These are phyloP conservation scores for Lyophyllum decastes DNA, from an alignment of 768 basidiomycete genomes.

Conservation along the genomic window DNA sequence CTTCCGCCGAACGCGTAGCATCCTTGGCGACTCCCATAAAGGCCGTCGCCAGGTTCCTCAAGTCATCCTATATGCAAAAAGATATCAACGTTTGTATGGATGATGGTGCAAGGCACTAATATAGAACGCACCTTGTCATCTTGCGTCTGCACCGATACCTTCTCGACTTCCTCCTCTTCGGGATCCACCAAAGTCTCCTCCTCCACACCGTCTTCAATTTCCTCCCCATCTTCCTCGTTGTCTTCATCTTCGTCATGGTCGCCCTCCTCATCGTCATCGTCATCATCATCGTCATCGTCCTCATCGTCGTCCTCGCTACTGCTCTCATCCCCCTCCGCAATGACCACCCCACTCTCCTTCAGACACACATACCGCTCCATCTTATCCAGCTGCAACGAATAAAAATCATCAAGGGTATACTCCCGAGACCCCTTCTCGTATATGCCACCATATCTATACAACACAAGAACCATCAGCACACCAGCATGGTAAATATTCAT, in stretches of 20 bases:
- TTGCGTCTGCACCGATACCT: conserved; percentile 23
- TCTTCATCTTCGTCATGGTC: conserved; percentile 42
- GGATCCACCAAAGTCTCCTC: conserved; percentile 1
- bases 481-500: not conserved
- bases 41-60: conserved; percentile 36
- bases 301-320: conserved; percentile 65
- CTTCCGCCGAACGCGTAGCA: conserved; percentile 62
- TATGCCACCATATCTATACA: conserved; percentile 80
- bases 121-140: conserved; percentile 18
- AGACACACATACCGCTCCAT: conserved; percentile 77
- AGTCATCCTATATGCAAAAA: conserved; percentile 25
- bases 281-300: conserved; percentile 58
- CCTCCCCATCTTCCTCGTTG: conserved; percentile 28
- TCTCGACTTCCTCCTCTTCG: conserved; percentile 2
- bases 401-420: conserved; percentile 89
- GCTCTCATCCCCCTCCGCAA: conserved; percentile 62
- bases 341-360: conserved; percentile 62
- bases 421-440: conserved; percentile 81
- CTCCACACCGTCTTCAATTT: conserved; percentile 24
- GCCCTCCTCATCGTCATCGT: conserved; percentile 51
- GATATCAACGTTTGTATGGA: not conserved
- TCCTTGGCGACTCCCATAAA: conserved; percentile 68
- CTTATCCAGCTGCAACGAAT: conserved; percentile 80
- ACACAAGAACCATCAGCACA: not conserved
- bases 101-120: not conserved